Conservation (phyloP, 768 basidiomycete species). For the Chlorophyllum brunneum region DNA sequence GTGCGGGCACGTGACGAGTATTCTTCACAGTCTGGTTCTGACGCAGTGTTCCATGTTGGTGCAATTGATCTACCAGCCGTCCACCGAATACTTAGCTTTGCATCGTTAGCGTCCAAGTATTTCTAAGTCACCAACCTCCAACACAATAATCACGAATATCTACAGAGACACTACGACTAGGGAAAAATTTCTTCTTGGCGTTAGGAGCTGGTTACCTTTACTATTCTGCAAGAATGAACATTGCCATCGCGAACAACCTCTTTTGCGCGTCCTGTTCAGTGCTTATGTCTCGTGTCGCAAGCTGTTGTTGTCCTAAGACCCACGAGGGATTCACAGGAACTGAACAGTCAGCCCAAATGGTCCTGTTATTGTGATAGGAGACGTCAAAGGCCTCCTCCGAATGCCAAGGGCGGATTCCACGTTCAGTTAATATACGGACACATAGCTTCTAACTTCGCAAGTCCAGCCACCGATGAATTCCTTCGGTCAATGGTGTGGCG, state of each 20-base stretch:
- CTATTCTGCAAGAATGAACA: neutral
- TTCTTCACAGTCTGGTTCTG: too few relatives aligned
- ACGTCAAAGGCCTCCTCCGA: slow-evolving; percentile 57
- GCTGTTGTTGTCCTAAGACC: slow-evolving; percentile 48
- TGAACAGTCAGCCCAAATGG: slow-evolving; percentile 45
- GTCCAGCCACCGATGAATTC: neutral
- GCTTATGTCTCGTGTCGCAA: slow-evolving; percentile 14
- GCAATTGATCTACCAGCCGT: too few relatives aligned
- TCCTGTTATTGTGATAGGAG: slow-evolving; percentile 60
- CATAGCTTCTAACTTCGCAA: too few relatives aligned
- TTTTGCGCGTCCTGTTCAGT: neutral
- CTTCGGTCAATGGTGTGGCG: slow-evolving; percentile 49
- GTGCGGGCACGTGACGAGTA: too few relatives aligned
- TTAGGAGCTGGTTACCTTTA: slow-evolving; percentile 5
- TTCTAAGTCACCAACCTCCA: neutral
- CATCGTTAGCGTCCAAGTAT: neutral
- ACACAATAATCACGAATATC: neutral
- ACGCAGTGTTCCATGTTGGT: too few relatives aligned
- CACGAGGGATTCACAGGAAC: slow-evolving; percentile 55
- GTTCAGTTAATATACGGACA: slow-evolving; percentile 56
- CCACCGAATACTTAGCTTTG: neutral
- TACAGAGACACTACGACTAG: neutral
- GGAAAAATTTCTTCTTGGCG: slow-evolving; percentile 4
- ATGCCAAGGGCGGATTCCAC: slow-evolving; percentile 70
- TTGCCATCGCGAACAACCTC: slow-evolving; percentile 14